Evolutionary conservation across 805 yeast species (phyloP).

Genomic region (Ogataea pini): DNA sequence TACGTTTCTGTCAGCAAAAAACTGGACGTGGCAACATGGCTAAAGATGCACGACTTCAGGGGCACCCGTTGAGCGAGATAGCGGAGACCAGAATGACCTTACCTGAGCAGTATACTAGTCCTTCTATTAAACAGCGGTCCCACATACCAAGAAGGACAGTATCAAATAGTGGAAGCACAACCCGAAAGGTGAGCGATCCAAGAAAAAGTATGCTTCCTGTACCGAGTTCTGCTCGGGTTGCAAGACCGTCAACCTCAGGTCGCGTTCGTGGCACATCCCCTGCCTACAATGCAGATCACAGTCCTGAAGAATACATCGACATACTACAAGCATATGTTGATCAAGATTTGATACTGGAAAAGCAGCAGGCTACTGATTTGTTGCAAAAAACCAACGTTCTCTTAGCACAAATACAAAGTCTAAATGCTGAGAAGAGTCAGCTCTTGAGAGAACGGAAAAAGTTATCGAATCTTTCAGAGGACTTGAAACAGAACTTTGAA

Average conservation of each 20-base stretch:
- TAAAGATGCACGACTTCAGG: background rate
- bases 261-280: background rate
- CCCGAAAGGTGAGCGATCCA: conserved; percentile 4
- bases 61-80: conserved; percentile 2
- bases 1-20: background rate
- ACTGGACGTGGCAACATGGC: background rate
- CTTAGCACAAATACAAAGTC: conserved; percentile 22
- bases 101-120: conserved; percentile 6
- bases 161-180: conserved; percentile 3
- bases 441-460: conserved; percentile 23
- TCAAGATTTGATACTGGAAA: conserved; percentile 27
- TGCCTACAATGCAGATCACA: background rate
- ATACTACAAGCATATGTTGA: conserved; percentile 26
- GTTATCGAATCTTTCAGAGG: conserved; percentile 17
- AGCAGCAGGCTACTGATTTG: conserved; percentile 23
- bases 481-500: conserved; percentile 16
- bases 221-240: conserved; percentile 3
- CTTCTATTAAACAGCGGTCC: conserved; percentile 8
- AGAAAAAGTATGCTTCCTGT: conserved; percentile 17
- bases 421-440: conserved; percentile 23
- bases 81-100: conserved; percentile 4
- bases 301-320: conserved; percentile 25
- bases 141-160: conserved; percentile 16
- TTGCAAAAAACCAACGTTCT: conserved; percentile 17
- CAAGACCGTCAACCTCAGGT: background rate